Percentiles rank a stretch among this genome's conserved stretches.
Evolutionary conservation across 1,284 basidiomycete species (phyloP).

Genomic region (Vanrija sp.): DNA sequence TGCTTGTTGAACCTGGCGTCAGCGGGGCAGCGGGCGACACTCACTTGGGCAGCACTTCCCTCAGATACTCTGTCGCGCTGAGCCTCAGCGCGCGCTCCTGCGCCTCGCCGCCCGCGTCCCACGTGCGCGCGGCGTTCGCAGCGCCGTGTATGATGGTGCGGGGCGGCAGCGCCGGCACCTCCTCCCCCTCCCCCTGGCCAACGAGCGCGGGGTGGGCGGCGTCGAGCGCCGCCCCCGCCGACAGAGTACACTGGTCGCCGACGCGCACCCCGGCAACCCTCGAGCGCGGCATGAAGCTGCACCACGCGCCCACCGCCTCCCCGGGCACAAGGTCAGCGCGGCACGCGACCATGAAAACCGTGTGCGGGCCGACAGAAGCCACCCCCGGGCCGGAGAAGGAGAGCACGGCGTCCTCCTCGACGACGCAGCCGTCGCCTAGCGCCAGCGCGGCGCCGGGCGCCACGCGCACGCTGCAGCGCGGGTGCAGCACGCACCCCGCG

Average conservation of each 20-base stretch:
- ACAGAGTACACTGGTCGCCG: constrained; percentile 7
- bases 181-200: background rate
- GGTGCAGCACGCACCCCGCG: constrained; percentile 82
- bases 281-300: constrained; percentile 4
- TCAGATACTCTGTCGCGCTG: constrained; percentile 85
- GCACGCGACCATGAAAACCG: constrained; percentile 88
- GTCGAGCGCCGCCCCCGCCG: constrained; percentile 1
- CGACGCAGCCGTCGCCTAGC: constrained; percentile 80
- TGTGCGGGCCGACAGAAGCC: constrained; percentile 86
- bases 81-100: constrained; percentile 76
- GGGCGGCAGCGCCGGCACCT: constrained; percentile 58
- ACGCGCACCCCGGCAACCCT: constrained; percentile 10
- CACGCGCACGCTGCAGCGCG: constrained; percentile 84
- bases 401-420: constrained; percentile 84
- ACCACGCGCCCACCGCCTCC: constrained; percentile 8
- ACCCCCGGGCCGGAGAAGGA: constrained; percentile 63
- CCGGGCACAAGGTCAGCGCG: constrained; percentile 55
- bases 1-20: constrained; percentile 3
- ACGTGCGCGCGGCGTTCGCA: constrained; percentile 64
- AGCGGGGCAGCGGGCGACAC: constrained; percentile 2
- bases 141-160: constrained; percentile 81
- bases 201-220: background rate
- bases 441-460: constrained; percentile 70
- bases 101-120: constrained; percentile 78
- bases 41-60: constrained; percentile 81